Base-by-base conservation (phyloP, 2,329 filamentous ascomycete genomes). In the Lachnellula arida region DNA sequence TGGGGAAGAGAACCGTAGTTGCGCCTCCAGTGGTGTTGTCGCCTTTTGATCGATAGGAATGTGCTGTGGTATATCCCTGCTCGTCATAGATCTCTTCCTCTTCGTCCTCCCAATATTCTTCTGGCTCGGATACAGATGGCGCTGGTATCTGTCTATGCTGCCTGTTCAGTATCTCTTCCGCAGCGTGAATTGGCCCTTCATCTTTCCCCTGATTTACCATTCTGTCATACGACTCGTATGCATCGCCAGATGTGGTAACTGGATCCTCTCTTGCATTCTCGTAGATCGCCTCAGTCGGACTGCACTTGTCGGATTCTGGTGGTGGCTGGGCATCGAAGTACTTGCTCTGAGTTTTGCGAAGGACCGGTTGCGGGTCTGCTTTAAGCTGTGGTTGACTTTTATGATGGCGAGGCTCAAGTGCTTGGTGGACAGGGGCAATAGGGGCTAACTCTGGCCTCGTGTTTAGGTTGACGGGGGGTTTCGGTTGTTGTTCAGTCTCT, bases 21-120 rank as follows among this genome's bases (percentile, higher is more conserved):
- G 81, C 77, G 35, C 79, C 82, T 17, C 81, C 80, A 28, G 84
- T 88, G 46, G 89, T 88, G 64, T 88, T 88, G 50, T 91, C 89
- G 22, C 84, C 81, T 61, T 85, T 84, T 11, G 89, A 91, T 63
- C 87, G 85, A 40, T 89, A 85, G 2, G 90, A 94, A 23, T 85
- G 86, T 55, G 89, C 89, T 22, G 88, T 92, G 56, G 87, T 87
- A 64, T 85, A 86, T 22, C 81, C 82, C 68, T 86, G 82, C n/a
- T 85, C 82, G 51, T 85, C 82, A 58, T 82, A 84, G 14, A 66
- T 48, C 60, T 91, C 89, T 12, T 89, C 88, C 25, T 93, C 87
- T 15, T 88, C 87, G 34, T 67, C 64, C 70, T 89, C 86, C 86
- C 86, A 91, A 65, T 86, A 88, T 68, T 91, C 88, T 63, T 90